Percentiles rank a stretch among this genome's conserved stretches.
Conservation (phyloP, 2,329 filamentous ascomycete species). For the Ophiostoma ulmi region DNA sequence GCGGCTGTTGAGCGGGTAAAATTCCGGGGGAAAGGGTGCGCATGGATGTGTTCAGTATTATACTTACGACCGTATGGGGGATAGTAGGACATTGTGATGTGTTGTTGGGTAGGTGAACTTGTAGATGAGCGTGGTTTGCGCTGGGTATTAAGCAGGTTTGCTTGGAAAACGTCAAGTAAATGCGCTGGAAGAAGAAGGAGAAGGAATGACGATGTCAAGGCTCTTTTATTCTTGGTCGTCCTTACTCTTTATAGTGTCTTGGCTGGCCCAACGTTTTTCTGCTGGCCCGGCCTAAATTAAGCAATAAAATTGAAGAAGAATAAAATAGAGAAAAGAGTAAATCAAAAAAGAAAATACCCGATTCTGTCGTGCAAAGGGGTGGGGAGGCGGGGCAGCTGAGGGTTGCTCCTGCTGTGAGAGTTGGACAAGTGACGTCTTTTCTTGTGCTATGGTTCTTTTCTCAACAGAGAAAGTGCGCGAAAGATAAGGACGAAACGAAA, state of each 20-base stretch:
- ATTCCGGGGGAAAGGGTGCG: neutral
- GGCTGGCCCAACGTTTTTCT: neutral
- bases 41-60: neutral
- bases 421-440: constrained; percentile 4
- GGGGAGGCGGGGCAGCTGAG: constrained; percentile 15
- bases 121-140: neutral
- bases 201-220: neutral
- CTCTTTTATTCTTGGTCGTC: neutral
- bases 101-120: neutral
- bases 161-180: neutral
- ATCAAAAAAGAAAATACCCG: neutral
- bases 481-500: neutral
- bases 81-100: constrained; percentile 36
- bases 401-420: neutral
- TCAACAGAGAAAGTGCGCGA: neutral
- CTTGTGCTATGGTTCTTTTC: neutral
- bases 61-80: constrained; percentile 37
- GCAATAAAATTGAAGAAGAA: neutral
- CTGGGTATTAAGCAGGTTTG: neutral
- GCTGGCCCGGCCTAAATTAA: neutral
- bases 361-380: neutral
- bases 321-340: neutral
- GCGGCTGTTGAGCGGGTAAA: neutral
- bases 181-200: neutral
- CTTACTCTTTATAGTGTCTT: neutral